These are phyloP conservation scores for Carex myosuroides DNA, from an alignment of 176 grass and related monocot genomes.

Conservation along the genomic window DNA sequence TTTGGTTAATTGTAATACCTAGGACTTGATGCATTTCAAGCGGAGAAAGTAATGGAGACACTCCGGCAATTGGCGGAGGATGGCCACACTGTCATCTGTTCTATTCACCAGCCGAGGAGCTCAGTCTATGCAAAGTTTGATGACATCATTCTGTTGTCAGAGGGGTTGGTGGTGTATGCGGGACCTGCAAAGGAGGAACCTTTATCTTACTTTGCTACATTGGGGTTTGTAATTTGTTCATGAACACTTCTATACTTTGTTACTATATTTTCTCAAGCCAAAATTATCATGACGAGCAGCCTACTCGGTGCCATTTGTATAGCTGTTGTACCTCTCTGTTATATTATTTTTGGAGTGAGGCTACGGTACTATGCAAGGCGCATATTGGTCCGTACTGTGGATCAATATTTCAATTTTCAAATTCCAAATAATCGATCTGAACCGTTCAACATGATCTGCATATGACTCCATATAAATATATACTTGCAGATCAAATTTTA, in stretches of 20 bases:
- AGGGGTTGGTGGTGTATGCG: conserved; percentile 72
- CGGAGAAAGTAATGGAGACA: conserved; percentile 99
- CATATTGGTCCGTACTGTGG: too few species aligned
- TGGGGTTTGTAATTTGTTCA: conserved; percentile 52
- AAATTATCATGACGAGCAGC: background rate
- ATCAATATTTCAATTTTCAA: too few species aligned
- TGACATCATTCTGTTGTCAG: conserved; percentile 83
- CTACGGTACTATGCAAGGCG: too few species aligned
- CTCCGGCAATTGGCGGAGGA: conserved; percentile 84
- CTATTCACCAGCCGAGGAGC: conserved; percentile 90
- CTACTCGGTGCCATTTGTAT: background rate
- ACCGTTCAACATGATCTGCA: too few species aligned
- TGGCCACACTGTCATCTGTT: conserved; percentile 91
- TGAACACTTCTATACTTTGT: background rate
- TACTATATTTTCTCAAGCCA: background rate
- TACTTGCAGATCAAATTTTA: too few species aligned
- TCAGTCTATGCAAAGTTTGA: conserved; percentile 98
- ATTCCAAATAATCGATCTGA: too few species aligned
- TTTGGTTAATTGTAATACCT: conserved; percentile 1
- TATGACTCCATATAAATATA: too few species aligned
- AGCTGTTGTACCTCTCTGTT: background rate
- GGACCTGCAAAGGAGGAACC: conserved; percentile 87
- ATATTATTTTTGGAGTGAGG: too few species aligned
- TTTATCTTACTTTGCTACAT: conserved; percentile 60
- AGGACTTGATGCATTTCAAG: conserved; percentile 99